Evolutionary conservation across 768 basidiomycete species (phyloP).

Genomic region (Hericium erinaceus): DNA sequence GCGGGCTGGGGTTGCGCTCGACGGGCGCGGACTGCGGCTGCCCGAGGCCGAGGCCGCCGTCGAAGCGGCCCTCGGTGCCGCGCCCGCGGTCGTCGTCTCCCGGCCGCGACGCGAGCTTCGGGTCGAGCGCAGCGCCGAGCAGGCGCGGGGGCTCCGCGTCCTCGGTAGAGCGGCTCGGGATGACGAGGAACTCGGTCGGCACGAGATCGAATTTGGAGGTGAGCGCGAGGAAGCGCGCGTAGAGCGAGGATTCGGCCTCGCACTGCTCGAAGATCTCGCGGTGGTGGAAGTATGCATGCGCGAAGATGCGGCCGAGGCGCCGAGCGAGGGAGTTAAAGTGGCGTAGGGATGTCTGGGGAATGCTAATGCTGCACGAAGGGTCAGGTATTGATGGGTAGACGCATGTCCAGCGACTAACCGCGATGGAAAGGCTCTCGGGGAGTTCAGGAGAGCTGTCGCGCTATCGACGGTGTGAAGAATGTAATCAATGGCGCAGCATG

Average conservation of each 20-base stretch:
- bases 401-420: slow-evolving; percentile 36
- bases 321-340: slow-evolving; percentile 87
- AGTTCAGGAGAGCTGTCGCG: slow-evolving; percentile 86
- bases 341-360: slow-evolving; percentile 71
- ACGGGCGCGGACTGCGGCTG: background rate
- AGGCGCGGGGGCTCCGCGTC: slow-evolving; percentile 17
- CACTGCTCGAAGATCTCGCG: slow-evolving; percentile 85
- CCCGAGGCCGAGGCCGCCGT: slow-evolving; percentile 8
- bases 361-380: slow-evolving; percentile 49
- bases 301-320: slow-evolving; percentile 89
- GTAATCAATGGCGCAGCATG: slow-evolving; percentile 98
- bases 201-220: slow-evolving; percentile 76
- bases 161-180: slow-evolving; percentile 38
- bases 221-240: slow-evolving; percentile 82
- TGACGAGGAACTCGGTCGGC: slow-evolving; percentile 74
- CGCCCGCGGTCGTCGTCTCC: slow-evolving; percentile 10
- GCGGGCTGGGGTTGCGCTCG: slow-evolving; percentile 14
- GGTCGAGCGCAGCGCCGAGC: slow-evolving; percentile 12
- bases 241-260: slow-evolving; percentile 84
- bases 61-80: slow-evolving; percentile 3
- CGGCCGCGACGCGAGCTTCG: slow-evolving; percentile 1
- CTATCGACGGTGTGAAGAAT: slow-evolving; percentile 89
- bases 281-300: slow-evolving; percentile 94
- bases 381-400: no score
- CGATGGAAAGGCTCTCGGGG: slow-evolving; percentile 85